Evolutionary conservation across 2,329 filamentous ascomycete genomes (phyloP), one percentile per base, ranked within the genome.

Genomic region (Mariannaea elegans): DNA sequence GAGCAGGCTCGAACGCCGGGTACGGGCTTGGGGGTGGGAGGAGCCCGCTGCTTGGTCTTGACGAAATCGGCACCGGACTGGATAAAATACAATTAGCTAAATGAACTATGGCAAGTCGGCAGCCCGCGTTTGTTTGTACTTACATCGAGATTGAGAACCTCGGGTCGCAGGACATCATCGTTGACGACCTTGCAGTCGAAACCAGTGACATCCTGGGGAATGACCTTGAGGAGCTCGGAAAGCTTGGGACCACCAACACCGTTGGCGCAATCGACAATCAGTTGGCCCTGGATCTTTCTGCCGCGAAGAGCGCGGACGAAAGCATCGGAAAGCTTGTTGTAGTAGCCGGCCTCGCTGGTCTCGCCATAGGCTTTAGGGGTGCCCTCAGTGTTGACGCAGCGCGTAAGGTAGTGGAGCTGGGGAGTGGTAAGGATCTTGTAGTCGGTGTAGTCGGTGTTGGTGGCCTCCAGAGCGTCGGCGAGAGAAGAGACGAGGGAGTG

Each of bases 61-160:
- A 99, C 95, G 70, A 88, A 98, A 78, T 99, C 95, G 73, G 95
- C 95, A 76, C 95, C 95, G 73, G 92, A 97, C 88, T 96, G n/a
- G 10, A 16, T 32, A 34, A 19, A 47, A 31, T 4, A 48, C 38
- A 14, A 44, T 66, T 32, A 63, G 49, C 54, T 47, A 32, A n/a
- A 27, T 23, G 7, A n/a, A 13, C 2, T 13, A 12, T 12, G 21
- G 39, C 23, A 13, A 41, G 16, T 50, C 13, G n/a, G 29, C 19
- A 9, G 31, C 6, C 44, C 24, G 19, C 8, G 2, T 8, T 27
- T 24, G 16, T 34, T 18, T n/a, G 12, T 21, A 75, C 85, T 77
- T 82, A 94, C 92, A 71, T 97, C 92, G 27, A 91, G 86, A 78
- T 99, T 99, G 68, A 99, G 82, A 55, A 90, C 86, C 74, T 97